Evolutionary conservation across 2,329 filamentous ascomycete species (phyloP), one percentile per base, ranked within the genome.

Genomic region (Colletotrichum horii): DNA sequence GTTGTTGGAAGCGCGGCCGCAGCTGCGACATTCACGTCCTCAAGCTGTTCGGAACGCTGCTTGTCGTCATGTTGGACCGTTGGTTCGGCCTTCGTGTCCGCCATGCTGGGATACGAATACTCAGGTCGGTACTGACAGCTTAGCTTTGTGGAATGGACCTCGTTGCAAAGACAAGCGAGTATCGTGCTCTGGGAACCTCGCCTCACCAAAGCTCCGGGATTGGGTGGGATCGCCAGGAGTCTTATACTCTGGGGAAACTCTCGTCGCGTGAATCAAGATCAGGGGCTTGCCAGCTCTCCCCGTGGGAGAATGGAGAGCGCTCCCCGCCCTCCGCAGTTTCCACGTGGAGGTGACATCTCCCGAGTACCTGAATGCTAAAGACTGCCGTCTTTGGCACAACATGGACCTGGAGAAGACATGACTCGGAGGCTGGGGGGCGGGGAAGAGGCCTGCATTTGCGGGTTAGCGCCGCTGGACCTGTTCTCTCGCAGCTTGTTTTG

Each of bases 311-410:
- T 36, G 48, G 19, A 61, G 56, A 30, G 32, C n/a, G 8, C 24
- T 38, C 71, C 61, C 72, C 36, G 60, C 68, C 61, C 72, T 71
- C 72, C 72, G 72, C 61, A 71, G 30, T 66, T 61, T 71, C 72
- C 68, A 66, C 72, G 48, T 43, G 60, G 60, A 74, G 43, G 15
- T 30, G 36, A 26, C 66, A 65, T 58, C n/a, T 36, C 28, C 24
- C 30, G 8, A 19, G n/a, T 28, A 26, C 14, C 26, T n/a, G 48
- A 65, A 74, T 70, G 66, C 28, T 66, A 28, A 52, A 52, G 60
- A 70, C 26, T 74, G 34, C 71, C 71, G 15, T 15, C 66, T 74
- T 70, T 43, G 58, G 71, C 30, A 70, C 15, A 26, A 48, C 26
- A n/a, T 9, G 26, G 24, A 24, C 60, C 30, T 58, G 43, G 34